Conservation (phyloP, 352 stramenopile genomes). For the Phytophthora megakarya region DNA sequence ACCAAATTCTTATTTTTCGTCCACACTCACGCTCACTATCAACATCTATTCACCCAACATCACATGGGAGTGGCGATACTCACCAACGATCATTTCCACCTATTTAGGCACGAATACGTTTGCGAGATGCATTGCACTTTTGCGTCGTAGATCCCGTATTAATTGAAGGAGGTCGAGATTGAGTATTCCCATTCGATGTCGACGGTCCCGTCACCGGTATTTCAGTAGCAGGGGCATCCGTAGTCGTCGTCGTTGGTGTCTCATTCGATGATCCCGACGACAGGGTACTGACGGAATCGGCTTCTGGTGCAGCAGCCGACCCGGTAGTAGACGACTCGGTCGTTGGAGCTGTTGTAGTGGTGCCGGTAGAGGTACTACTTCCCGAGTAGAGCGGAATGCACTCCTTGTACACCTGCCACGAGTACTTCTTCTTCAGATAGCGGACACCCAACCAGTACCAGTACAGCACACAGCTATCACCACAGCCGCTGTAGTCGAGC, state of each 20-base stretch:
- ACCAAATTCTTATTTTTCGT: too few species aligned
- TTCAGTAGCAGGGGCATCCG: slow-evolving; percentile 9
- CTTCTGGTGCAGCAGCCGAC: slow-evolving; percentile 13
- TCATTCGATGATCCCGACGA: slow-evolving; percentile 4
- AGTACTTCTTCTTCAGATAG: slow-evolving; percentile 37
- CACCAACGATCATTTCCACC: not conserved
- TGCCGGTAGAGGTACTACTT: not conserved
- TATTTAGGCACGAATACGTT: slow-evolving; percentile 14
- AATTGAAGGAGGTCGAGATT: slow-evolving; percentile 17
- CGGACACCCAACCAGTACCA: slow-evolving; percentile 47
- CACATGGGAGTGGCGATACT: not conserved
- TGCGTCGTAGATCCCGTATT: slow-evolving; percentile 4
- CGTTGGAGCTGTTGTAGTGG: slow-evolving; percentile 7
- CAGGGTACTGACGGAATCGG: slow-evolving; percentile 1
- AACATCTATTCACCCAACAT: slow-evolving; percentile 1
- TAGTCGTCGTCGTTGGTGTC: not conserved
- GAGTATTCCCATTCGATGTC: not conserved
- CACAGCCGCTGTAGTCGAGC: slow-evolving; percentile 36
- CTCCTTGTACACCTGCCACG: slow-evolving; percentile 54
- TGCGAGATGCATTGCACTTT: slow-evolving; percentile 27
- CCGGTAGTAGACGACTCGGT: slow-evolving; percentile 13
- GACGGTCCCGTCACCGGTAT: slow-evolving; percentile 6
- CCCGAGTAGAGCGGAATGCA: slow-evolving; percentile 37
- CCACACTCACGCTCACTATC: too few species aligned
- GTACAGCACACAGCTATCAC: slow-evolving; percentile 37